phyloP scores from a whole-genome alignment of 371 early-diverging fungal species.

The Catenaria anguillulae region DNA sequence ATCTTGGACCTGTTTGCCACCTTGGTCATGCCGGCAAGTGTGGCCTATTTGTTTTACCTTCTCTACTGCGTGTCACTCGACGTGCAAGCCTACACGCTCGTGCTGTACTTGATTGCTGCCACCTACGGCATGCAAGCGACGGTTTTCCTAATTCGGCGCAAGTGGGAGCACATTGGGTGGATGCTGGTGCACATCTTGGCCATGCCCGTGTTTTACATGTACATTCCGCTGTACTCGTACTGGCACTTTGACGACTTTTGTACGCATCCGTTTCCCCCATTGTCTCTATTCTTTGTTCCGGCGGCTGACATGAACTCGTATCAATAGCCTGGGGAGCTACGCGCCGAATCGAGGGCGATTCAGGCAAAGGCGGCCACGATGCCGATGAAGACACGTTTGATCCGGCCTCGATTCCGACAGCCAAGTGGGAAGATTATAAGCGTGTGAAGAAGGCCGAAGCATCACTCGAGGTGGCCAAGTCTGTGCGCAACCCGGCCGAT shows the following conservation, averaged over 20 bases:
- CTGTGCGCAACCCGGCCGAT: not conserved
- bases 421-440: conserved; percentile 13
- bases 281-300: too few species aligned
- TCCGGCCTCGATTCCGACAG: conserved; percentile 4
- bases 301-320: conserved; percentile 29
- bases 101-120: conserved; percentile 50
- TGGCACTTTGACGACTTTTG: conserved; percentile 26
- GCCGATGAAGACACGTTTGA: conserved; percentile 7
- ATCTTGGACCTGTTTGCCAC: conserved; percentile 86
- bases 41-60: conserved; percentile 49
- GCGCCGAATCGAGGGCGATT: conserved; percentile 11
- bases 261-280: not conserved
- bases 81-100: conserved; percentile 26
- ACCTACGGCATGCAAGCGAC: conserved; percentile 67
- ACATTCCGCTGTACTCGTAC: conserved; percentile 58
- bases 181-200: conserved; percentile 83
- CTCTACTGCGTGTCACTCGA: conserved; percentile 10
- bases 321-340: conserved; percentile 24
- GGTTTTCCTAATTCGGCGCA: conserved; percentile 66
- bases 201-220: conserved; percentile 68
- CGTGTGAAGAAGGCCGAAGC: not conserved
- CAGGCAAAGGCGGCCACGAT: conserved; percentile 9
- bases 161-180: conserved; percentile 95
- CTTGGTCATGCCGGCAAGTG: conserved; percentile 78
- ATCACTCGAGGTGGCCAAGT: not conserved